phyloP scores from a whole-genome alignment of 1,284 basidiomycete species.

The Volvariella surrecta region DNA sequence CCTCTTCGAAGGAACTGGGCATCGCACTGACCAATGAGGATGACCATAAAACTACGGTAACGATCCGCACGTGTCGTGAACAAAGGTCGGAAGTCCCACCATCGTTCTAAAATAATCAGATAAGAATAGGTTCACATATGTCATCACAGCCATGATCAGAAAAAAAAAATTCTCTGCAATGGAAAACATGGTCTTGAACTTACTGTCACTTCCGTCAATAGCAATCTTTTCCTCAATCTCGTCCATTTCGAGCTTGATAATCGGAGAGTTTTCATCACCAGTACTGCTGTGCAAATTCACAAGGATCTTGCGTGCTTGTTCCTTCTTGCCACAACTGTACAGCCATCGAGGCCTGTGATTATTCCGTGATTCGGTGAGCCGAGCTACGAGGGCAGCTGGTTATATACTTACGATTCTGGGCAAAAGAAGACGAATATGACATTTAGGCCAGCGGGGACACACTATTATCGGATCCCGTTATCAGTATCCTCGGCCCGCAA shows the following conservation, averaged over 20 bases:
- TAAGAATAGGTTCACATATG: not conserved
- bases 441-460: constrained; percentile 37
- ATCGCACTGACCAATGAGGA: constrained; percentile 32
- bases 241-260: constrained; percentile 41
- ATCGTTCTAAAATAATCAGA: constrained; percentile 23
- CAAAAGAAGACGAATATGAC: constrained; percentile 35
- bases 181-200: constrained; percentile 11
- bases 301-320: constrained; percentile 32
- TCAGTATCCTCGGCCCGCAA: too few species aligned
- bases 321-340: constrained; percentile 31
- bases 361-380: not conserved
- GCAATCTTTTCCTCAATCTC: constrained; percentile 44
- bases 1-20: not conserved
- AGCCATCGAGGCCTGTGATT: constrained; percentile 41
- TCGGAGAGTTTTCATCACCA: constrained; percentile 36
- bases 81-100: constrained; percentile 48
- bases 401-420: constrained; percentile 35
- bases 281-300: constrained; percentile 39
- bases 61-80: constrained; percentile 36
- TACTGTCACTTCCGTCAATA: constrained; percentile 35
- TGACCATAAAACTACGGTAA: constrained; percentile 41
- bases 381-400: constrained; percentile 8
- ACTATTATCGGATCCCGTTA: constrained; percentile 21
- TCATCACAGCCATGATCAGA: not conserved
- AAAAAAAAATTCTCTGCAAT: not conserved